Conservation (phyloP, 2,329 filamentous ascomycete genomes). For the Ophiostoma piceae region DNA sequence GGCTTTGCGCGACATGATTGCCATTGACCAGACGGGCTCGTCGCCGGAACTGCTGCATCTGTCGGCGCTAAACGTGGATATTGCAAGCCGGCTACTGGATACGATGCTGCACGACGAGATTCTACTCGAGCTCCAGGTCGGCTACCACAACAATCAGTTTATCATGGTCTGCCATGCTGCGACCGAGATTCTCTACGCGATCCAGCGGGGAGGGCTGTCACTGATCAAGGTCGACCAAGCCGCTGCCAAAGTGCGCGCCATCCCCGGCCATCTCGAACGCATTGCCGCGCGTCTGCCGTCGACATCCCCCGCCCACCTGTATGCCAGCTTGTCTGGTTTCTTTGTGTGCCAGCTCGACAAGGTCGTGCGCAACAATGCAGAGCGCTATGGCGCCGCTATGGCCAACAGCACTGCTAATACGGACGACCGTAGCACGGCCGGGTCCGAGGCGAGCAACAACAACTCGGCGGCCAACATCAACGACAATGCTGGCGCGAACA, state of each 20-base stretch:
- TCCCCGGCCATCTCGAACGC: slow-evolving; percentile 26
- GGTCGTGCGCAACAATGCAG: slow-evolving; percentile 24
- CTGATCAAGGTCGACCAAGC: slow-evolving; percentile 23
- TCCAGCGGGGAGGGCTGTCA: slow-evolving; percentile 25
- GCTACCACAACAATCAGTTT: slow-evolving; percentile 31
- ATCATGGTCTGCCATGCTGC: slow-evolving; percentile 31
- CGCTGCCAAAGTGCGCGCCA: slow-evolving; percentile 23
- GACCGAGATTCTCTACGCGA: slow-evolving; percentile 28
- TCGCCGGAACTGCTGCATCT: slow-evolving; percentile 26
- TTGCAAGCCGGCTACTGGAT: slow-evolving; percentile 26
- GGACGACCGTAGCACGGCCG: slow-evolving; percentile 9
- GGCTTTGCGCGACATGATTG: slow-evolving; percentile 28
- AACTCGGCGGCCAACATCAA: not conserved
- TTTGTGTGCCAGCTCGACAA: slow-evolving; percentile 27
- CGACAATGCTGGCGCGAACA: not conserved
- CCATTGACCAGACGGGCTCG: slow-evolving; percentile 25
- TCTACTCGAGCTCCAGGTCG: slow-evolving; percentile 27
- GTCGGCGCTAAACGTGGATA: slow-evolving; percentile 24
- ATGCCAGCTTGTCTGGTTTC: slow-evolving; percentile 26
- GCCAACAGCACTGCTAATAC: not conserved
- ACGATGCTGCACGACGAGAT: slow-evolving; percentile 26
- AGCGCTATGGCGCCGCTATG: slow-evolving; percentile 13
- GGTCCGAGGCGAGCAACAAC: not conserved
- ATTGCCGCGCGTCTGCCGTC: slow-evolving; percentile 26
- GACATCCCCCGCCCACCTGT: slow-evolving; percentile 26